Conservation (phyloP, 2,329 filamentous ascomycete genomes). For the Cercospora brassicicola region DNA sequence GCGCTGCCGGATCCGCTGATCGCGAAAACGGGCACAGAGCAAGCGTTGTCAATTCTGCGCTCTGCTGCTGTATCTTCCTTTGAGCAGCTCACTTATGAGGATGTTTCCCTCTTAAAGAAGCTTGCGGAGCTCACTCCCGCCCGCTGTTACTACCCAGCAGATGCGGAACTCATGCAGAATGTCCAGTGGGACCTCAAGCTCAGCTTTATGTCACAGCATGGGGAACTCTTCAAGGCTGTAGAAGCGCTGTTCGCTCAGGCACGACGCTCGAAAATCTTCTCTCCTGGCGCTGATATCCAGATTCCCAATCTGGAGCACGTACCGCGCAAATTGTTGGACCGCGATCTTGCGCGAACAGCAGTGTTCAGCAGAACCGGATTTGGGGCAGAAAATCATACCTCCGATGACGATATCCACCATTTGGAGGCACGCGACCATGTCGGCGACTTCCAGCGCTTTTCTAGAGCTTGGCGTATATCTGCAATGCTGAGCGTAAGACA, state of each 20-base stretch:
- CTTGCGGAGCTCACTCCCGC: slow-evolving; percentile 40
- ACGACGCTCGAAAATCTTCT: slow-evolving; percentile 3
- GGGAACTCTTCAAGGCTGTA: slow-evolving; percentile 14
- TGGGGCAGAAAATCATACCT: slow-evolving; percentile 37
- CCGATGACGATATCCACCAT: slow-evolving; percentile 33
- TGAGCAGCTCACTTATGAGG: slow-evolving; percentile 20
- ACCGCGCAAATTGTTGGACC: slow-evolving; percentile 1
- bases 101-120: slow-evolving; percentile 27
- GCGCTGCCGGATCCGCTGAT: slow-evolving; percentile 60
- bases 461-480: slow-evolving; percentile 11
- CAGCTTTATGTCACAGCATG: slow-evolving; percentile 28
- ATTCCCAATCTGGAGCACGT: slow-evolving; percentile 3
- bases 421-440: slow-evolving; percentile 17
- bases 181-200: slow-evolving; percentile 46
- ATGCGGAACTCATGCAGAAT: slow-evolving; percentile 45
- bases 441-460: not conserved
- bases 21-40: slow-evolving; percentile 60
- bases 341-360: slow-evolving; percentile 14
- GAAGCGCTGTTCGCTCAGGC: slow-evolving; percentile 16
- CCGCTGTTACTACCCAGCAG: slow-evolving; percentile 48
- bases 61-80: slow-evolving; percentile 31
- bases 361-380: slow-evolving; percentile 31
- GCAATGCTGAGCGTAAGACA: not conserved
- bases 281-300: not conserved
- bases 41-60: slow-evolving; percentile 40